These are phyloP conservation scores for Somion occarium DNA, from an alignment of 1,284 basidiomycete species.

Conservation along the genomic window DNA sequence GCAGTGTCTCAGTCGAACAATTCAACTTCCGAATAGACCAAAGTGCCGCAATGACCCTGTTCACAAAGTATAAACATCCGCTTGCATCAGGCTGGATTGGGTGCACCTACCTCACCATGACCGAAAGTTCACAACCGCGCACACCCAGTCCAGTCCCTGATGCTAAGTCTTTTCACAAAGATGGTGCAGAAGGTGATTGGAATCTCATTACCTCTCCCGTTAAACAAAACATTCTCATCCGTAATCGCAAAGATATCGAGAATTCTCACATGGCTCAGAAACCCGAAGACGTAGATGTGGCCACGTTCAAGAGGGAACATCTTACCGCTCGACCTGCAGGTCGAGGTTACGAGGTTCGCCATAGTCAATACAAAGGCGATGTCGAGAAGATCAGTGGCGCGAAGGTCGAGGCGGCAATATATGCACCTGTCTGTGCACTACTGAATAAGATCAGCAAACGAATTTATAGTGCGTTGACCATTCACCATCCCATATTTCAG, in stretches of 20 bases:
- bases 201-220: background rate
- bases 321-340: background rate
- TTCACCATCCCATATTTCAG: too few species aligned
- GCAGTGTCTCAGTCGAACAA: too few species aligned
- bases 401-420: background rate
- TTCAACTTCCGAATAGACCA: background rate
- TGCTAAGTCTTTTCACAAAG: too few species aligned
- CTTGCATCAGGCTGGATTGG: background rate
- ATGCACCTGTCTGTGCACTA: background rate
- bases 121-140: background rate
- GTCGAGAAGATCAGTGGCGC: too few species aligned
- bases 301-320: background rate
- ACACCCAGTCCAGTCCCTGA: background rate
- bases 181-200: background rate
- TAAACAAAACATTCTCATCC: background rate
- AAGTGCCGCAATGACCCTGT: background rate
- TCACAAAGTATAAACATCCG: background rate
- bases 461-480: background rate
- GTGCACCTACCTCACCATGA: background rate
- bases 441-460: background rate
- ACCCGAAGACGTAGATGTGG: background rate
- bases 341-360: too few species aligned
- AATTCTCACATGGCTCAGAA: background rate
- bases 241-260: background rate
- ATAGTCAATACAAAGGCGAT: too few species aligned